Evolutionary conservation across 1,284 basidiomycete species (phyloP).

Genomic region (Neonothopanus nambi): DNA sequence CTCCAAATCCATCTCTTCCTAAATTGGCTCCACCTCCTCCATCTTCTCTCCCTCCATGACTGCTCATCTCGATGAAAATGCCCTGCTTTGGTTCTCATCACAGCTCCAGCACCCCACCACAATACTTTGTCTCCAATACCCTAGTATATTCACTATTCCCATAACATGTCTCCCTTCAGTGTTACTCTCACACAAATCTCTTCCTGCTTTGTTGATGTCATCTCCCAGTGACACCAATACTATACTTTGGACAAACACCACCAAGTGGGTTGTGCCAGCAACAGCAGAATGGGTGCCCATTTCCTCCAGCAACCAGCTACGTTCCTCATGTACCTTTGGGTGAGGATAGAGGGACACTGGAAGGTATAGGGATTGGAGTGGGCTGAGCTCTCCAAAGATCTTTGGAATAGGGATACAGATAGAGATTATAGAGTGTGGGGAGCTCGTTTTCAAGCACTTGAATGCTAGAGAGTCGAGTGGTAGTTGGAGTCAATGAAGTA

Average conservation of each 20-base stretch:
- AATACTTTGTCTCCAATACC: background rate
- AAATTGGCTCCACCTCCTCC: background rate
- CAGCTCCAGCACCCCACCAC: too few species aligned
- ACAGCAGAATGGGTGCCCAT: constrained; percentile 13
- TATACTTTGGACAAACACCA: constrained; percentile 34
- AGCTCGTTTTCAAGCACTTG: constrained; percentile 19
- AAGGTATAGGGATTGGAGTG: constrained; percentile 21
- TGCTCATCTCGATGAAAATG: background rate
- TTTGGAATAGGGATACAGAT: constrained; percentile 34
- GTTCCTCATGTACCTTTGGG: constrained; percentile 22
- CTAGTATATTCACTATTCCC: constrained; percentile 15
- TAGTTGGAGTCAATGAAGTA: constrained; percentile 1
- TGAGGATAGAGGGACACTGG: constrained; percentile 13
- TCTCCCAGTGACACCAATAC: background rate
- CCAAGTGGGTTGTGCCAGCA: constrained; percentile 47
- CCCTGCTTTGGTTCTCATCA: too few species aligned
- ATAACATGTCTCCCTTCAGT: constrained; percentile 3
- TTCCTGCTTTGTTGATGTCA: background rate
- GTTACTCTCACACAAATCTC: constrained; percentile 19
- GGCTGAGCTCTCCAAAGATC: constrained; percentile 37
- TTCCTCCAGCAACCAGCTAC: constrained; percentile 16
- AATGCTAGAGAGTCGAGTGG: constrained; percentile 13
- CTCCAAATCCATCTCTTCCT: background rate
- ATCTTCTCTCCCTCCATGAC: background rate
- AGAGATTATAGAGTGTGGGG: constrained; percentile 39